phyloP scores from a whole-genome alignment of 495 filamentous ascomycete genomes.

The Neurospora sp. region DNA sequence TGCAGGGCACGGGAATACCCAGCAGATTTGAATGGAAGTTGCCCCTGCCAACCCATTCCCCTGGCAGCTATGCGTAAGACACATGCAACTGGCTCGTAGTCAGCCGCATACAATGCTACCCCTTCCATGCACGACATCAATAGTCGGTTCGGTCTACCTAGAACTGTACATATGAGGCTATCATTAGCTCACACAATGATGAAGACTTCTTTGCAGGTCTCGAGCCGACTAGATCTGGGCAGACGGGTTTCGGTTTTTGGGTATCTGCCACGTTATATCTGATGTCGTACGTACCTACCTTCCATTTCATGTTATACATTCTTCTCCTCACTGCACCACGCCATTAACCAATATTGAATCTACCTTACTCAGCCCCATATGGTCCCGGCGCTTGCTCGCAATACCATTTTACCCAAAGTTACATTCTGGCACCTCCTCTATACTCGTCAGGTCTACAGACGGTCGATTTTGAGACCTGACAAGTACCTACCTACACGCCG shows the following conservation, averaged over 20 bases:
- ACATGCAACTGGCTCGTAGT: not conserved
- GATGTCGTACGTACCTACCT: not conserved
- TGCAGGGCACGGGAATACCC: not conserved
- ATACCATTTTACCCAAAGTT: not conserved
- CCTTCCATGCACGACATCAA: not conserved
- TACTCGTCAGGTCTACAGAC: too few relatives aligned
- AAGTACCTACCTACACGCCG: not conserved
- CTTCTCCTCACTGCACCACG: not conserved
- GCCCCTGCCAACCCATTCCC: not conserved
- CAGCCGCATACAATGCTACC: not conserved
- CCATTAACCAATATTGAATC: not conserved
- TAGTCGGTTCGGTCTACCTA: not conserved
- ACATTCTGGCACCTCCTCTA: not conserved
- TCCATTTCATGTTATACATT: not conserved
- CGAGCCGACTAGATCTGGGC: not conserved
- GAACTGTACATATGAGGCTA: not conserved
- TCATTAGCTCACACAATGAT: not conserved
- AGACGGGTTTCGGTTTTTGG: not conserved
- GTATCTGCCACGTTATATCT: not conserved
- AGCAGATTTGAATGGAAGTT: not conserved
- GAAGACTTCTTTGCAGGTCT: not conserved
- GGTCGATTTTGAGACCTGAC: too few relatives aligned
- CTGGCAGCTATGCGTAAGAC: not conserved
- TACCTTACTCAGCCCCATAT: not conserved
- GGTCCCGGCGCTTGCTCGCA: not conserved